Evolutionary conservation across 179 eudicot species (phyloP), one percentile per base, ranked within the genome.

Genomic region (Spergularia azorica): DNA sequence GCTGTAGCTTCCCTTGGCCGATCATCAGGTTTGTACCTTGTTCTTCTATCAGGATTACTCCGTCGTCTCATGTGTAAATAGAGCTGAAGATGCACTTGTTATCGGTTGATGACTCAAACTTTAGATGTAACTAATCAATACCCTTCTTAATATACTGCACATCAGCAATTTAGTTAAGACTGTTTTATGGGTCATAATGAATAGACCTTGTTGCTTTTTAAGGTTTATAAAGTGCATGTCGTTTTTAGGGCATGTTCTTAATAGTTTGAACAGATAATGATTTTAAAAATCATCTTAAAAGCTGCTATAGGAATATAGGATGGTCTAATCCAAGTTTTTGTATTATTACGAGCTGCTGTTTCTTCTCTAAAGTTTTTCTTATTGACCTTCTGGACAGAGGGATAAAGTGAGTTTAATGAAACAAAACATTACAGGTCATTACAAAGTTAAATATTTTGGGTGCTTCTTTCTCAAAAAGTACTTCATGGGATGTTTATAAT

Each of bases 1-100:
- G 80, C 80, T n/a, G 70, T 78, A 57, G 70, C 84, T 81, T 90
- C 94, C 60, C 86, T 83, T 51, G 84, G 88, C 67, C 91, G 95
- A 82, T 86, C 95, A 74, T 85, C 96, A 80, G 96, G 96, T 91
- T 80, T 77, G 26, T 72, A 70, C 65, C 48, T 43, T 73, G 62
- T 51, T 50, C 38, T 63, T 76, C 70, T 48, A 50, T 21, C 51
- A 5, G 17, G 56, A 51, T 62, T 76, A 26, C 20, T 58, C 1
- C 17, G 50, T 26, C 68, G 9, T n/a, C 9, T 67, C 32, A 26
- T 26, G 32, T 26, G 32, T 26, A 26, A 26, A 26, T 26, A 26
- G 32, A 26, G 32, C 32, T 26, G 32, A 74, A 55, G 61, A 50
- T 26, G 50, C 67, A 63, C 59, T 21, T 54, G 13, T 32, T 71